Evolutionary conservation across 192 early-diverging fungal species (phyloP).

Genomic region (Coemansia sp.): DNA sequence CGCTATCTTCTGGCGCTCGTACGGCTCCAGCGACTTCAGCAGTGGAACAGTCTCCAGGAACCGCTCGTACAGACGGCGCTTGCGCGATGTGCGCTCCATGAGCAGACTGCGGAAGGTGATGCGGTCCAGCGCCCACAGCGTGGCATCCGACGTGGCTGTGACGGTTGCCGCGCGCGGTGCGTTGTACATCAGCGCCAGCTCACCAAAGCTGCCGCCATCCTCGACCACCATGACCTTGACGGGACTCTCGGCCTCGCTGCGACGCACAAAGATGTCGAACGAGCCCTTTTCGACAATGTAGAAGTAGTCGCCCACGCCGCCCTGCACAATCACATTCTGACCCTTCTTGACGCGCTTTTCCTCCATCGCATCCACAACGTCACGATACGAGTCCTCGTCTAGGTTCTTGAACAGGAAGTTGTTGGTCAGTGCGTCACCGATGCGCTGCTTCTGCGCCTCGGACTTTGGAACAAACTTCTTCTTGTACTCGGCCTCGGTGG

Average conservation of each 20-base stretch:
- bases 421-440: slow-evolving; percentile 74
- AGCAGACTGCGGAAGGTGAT: slow-evolving; percentile 95
- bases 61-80: slow-evolving; percentile 93
- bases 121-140: slow-evolving; percentile 96
- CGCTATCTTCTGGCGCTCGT: slow-evolving; percentile 98
- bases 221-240: slow-evolving; percentile 79
- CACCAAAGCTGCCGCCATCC: slow-evolving; percentile 92
- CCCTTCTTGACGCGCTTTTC: slow-evolving; percentile 75
- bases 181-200: slow-evolving; percentile 99
- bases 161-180: slow-evolving; percentile 96
- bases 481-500: slow-evolving; percentile 71
- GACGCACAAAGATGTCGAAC: slow-evolving; percentile 86
- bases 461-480: slow-evolving; percentile 90
- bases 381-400: slow-evolving; percentile 93
- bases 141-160: slow-evolving; percentile 76
- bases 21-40: slow-evolving; percentile 85
- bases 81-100: slow-evolving; percentile 96
- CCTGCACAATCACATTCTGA: slow-evolving; percentile 87
- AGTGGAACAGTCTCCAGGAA: slow-evolving; percentile 94
- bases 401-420: slow-evolving; percentile 94
- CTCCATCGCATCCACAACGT: slow-evolving; percentile 95
- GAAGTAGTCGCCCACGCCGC: slow-evolving; percentile 95
- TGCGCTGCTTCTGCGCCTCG: slow-evolving; percentile 78
- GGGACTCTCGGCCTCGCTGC: slow-evolving; percentile 61
- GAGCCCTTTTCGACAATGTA: slow-evolving; percentile 96